Evolutionary conservation across 2,329 filamentous ascomycete species (phyloP), one percentile per base, ranked within the genome.

Genomic region (Claviceps fusiformis): DNA sequence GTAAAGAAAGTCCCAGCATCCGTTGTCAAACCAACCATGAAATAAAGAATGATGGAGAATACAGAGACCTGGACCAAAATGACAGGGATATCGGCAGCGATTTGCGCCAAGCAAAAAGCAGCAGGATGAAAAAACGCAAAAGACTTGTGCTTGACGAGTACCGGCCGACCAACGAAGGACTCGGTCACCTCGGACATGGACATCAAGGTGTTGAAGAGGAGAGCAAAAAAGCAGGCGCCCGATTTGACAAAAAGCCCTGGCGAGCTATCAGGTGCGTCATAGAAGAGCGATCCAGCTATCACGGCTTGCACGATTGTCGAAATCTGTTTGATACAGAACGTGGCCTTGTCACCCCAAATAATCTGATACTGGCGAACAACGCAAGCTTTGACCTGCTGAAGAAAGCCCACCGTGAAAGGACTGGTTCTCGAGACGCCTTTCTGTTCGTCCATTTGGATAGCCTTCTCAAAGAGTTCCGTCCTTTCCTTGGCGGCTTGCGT

Each of bases 281-380:
- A 87, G 67, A 87, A 87, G 3, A 87, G 72, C 0, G 82, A 86
- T 7, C 83, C 83, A 1, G 77, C 73, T 56, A 87, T 78, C 5
- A 87, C 66, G 0, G 83, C 81, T 61, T 85, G 80, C 0, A 74
- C 61, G 8, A 86, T 62, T 1, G 78, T 82, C 0, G 76, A 75
- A 5, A 73, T 66, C 60, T 85, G 81, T 63, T 83, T 84, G 67
- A 85, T 81, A 58, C 82, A 60, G 44, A 85, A 80, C 0, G 80
- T 82, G 0, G 77, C 72, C 60, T 82, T 83, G 65, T 86, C 82
- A 45, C 82, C 82, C 73, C 76, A 79, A 1, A 86, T 62, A 33
- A 86, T 81, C 60, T 85, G 80, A 58, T 85, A 86, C 59, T 86
- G 82, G 5, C 84, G 76, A 24, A 65, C 67, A 15, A 84, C 65